Conservation (phyloP, 805 yeast species). For the Yarrowia hollandica region DNA sequence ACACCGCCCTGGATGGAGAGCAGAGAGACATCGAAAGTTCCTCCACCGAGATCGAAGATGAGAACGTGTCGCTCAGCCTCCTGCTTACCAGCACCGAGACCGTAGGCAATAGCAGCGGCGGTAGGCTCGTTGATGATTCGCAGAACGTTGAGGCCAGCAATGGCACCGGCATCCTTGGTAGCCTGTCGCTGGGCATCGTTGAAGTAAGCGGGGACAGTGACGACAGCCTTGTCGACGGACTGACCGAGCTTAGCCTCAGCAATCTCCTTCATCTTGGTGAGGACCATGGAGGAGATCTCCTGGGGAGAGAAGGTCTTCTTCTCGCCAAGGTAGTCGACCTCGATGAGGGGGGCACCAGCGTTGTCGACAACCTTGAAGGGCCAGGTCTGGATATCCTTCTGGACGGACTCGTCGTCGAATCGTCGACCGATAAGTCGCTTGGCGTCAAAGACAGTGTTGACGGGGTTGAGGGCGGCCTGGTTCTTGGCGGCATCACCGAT, state of each 20-base stretch:
- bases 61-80: conserved; percentile 82
- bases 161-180: conserved; percentile 85
- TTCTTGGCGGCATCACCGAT: conserved; percentile 98
- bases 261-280: conserved; percentile 81
- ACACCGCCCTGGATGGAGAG: conserved; percentile 93
- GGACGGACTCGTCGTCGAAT: conserved; percentile 78
- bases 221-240: conserved; percentile 78
- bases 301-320: conserved; percentile 87
- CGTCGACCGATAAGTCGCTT: conserved; percentile 94
- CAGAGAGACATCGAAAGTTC: conserved; percentile 95
- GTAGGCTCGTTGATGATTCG: conserved; percentile 90
- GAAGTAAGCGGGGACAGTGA: conserved; percentile 86
- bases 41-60: conserved; percentile 96
- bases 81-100: conserved; percentile 86
- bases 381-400: conserved; percentile 90
- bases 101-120: conserved; percentile 97
- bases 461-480: conserved; percentile 93
- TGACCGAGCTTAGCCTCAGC: conserved; percentile 83
- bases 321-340: conserved; percentile 82
- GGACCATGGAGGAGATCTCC: conserved; percentile 91
- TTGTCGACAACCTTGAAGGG: conserved; percentile 79
- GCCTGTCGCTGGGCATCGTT: conserved; percentile 90
- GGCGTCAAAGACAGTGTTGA: conserved; percentile 82
- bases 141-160: conserved; percentile 80
- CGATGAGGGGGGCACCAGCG: conserved; percentile 76